Conservation (phyloP, 805 yeast species). For the Lachancea meyersii region DNA sequence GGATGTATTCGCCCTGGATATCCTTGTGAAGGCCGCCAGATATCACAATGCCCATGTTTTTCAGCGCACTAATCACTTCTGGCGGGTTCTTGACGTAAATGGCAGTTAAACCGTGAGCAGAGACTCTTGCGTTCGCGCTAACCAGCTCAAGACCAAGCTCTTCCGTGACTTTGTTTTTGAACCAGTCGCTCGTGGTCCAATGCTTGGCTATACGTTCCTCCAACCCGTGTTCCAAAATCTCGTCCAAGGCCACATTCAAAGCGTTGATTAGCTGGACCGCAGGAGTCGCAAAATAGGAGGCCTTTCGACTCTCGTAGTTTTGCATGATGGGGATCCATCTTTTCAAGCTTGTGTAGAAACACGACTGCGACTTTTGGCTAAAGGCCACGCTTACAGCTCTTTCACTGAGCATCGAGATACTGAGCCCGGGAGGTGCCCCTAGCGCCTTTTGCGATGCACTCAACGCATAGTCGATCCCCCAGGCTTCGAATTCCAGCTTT, state of each 20-base stretch:
- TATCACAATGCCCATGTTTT: constrained; percentile 61
- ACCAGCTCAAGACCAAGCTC: constrained; percentile 64
- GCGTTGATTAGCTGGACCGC: constrained; percentile 83
- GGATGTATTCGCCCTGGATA: constrained; percentile 73
- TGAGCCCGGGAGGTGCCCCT: constrained; percentile 90
- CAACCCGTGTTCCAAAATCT: constrained; percentile 54
- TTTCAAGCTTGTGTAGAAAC: constrained; percentile 52
- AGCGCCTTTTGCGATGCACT: constrained; percentile 95
- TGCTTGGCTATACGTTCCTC: constrained; percentile 61
- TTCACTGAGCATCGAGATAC: constrained; percentile 66
- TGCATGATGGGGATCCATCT: constrained; percentile 87
- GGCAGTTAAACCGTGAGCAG: constrained; percentile 88
- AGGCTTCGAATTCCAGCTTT: constrained; percentile 71
- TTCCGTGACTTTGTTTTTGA: constrained; percentile 51
- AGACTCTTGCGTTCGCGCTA: constrained; percentile 41
- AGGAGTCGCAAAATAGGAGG: constrained; percentile 94
- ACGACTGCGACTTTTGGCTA: constrained; percentile 39
- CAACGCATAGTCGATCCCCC: constrained; percentile 85
- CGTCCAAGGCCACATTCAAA: constrained; percentile 65
- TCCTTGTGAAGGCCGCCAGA: constrained; percentile 90
- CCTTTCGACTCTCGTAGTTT: constrained; percentile 71
- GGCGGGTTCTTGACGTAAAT: constrained; percentile 66
- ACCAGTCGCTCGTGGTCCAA: constrained; percentile 50
- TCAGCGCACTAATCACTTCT: constrained; percentile 51
- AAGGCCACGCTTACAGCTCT: constrained; percentile 66